A percentile compares a stretch with the other conserved stretches of the same genome.
Conservation (phyloP, 306 rosid species). For the Rosa chinensis region DNA sequence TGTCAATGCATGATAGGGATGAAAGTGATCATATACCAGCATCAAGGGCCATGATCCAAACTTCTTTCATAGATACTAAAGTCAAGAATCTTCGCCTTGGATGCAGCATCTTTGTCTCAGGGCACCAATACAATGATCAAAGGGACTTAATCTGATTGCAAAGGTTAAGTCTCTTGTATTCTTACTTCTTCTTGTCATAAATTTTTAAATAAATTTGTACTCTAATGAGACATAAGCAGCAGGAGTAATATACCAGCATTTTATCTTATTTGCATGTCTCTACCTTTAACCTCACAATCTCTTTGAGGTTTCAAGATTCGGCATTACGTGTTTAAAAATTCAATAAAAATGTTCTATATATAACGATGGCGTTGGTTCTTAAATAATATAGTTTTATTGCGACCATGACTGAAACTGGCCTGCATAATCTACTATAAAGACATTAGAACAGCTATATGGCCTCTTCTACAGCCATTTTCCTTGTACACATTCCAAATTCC, state of each 20-base stretch:
- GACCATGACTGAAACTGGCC: background rate
- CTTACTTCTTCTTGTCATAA: background rate
- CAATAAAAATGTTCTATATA: background rate
- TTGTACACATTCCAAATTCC: constrained; percentile 8
- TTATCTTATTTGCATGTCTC: background rate
- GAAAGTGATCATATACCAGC: constrained; percentile 13
- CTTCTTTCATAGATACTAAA: background rate
- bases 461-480: constrained; percentile 4
- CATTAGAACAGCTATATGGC: constrained; percentile 1
- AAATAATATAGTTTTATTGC: background rate
- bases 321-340: background rate
- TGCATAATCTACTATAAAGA: background rate
- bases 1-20: background rate
- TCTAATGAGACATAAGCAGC: background rate
- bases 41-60: background rate
- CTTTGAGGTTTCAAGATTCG: no score
- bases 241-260: background rate
- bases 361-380: background rate
- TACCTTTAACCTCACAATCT: background rate
- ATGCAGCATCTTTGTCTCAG: background rate
- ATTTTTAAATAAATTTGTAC: background rate
- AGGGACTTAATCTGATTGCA: background rate
- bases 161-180: constrained; percentile 7
- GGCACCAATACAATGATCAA: background rate
- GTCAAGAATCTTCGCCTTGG: background rate